Evolutionary conservation across 148 eudicot species (phyloP), one percentile per base, ranked within the genome.

Genomic region (Diospyros kaki): DNA sequence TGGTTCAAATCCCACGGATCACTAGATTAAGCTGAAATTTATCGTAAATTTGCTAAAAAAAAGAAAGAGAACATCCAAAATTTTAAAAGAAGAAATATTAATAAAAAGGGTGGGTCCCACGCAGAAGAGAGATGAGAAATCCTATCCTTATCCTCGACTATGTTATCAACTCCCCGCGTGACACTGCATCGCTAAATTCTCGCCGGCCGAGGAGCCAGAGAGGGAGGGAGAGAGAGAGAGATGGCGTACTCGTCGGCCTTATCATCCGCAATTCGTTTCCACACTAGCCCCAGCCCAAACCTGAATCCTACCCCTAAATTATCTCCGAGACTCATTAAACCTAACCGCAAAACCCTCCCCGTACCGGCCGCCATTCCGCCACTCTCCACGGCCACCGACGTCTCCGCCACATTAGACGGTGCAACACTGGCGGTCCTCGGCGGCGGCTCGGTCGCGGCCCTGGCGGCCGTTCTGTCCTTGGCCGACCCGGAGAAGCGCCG

Each of bases 401-500:
- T 76, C 15, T 42, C 84, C 54, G 69, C 66, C 39, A 18, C 81
- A 17, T 2, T 81, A 68, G 83, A 73, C 87, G 72, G 80, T 64
- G 60, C 94, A 42, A 70, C 98, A 10, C 73, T 95, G 10, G 94
- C 99, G 40, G 86, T 87, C 52, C 73, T 95, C 2, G 89, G 91
- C 0, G 91, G 91, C 1, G 78, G 96, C 51, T 90, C 96, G 2
- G 80, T 86, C 1, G 91, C 91, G 0, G 93, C 90, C 4, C 62
- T 91, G 0, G 98, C 98, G 12, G 99, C 98, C 0, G 82, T 83
- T 1, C 75, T 95, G 1, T 81, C 94, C 5, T 73, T 93, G 3
- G 6, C 94, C 4, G 99, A 95, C 86, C 99, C 99, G 0, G 99
- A 95, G 75, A 78, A 76, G 80, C 87, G 99, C 48, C 84, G 99